Evolutionary conservation across 1,139 yeast species (phyloP).

Genomic region (Hansenula sp.): DNA sequence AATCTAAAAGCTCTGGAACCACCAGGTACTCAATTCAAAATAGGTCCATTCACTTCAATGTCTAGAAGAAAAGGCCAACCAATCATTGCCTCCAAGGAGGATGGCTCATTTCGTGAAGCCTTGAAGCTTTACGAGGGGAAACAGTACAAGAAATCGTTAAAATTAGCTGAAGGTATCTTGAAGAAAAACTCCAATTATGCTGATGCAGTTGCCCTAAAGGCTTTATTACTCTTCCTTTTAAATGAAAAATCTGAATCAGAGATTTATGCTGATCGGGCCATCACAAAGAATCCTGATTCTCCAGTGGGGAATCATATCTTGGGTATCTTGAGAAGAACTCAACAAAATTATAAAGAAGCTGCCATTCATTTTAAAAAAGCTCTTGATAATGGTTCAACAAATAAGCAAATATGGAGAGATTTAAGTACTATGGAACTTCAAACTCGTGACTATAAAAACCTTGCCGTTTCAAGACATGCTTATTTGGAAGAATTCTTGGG

Average conservation of each 20-base stretch:
- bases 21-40: neutral
- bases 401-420: slow-evolving; percentile 78
- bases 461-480: slow-evolving; percentile 60
- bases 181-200: slow-evolving; percentile 76
- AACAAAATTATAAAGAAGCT: slow-evolving; percentile 71
- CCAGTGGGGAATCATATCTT: slow-evolving; percentile 81
- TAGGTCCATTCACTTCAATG: neutral
- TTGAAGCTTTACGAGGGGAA: slow-evolving; percentile 77
- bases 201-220: slow-evolving; percentile 83
- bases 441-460: slow-evolving; percentile 63
- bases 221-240: slow-evolving; percentile 53
- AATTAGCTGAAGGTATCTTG: slow-evolving; percentile 68
- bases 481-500: slow-evolving; percentile 79
- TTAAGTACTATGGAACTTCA: slow-evolving; percentile 79
- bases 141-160: slow-evolving; percentile 84
- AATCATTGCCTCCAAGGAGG: slow-evolving; percentile 18
- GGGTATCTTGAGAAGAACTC: slow-evolving; percentile 76
- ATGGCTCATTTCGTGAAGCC: slow-evolving; percentile 67
- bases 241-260: slow-evolving; percentile 67
- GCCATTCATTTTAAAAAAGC: slow-evolving; percentile 80
- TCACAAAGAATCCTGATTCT: slow-evolving; percentile 48
- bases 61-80: slow-evolving; percentile 15
- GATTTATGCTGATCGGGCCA: slow-evolving; percentile 56
- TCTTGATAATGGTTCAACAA: slow-evolving; percentile 72
- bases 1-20: too few species aligned